phyloP scores from a whole-genome alignment of 2,329 filamentous ascomycete species.

The Alternaria atra region DNA sequence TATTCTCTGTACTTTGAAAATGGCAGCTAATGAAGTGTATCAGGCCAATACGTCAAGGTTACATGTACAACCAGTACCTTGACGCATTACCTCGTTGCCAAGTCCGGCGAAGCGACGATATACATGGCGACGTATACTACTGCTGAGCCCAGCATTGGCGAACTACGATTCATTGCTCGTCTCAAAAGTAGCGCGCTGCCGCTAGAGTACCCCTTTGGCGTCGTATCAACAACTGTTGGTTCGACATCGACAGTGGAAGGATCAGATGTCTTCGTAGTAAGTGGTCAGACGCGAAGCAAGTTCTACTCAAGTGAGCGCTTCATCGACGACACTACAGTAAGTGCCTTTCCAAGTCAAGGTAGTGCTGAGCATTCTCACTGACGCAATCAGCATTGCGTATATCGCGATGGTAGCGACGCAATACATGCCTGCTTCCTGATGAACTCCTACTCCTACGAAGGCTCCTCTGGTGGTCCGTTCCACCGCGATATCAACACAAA shows the following conservation, averaged over 20 bases:
- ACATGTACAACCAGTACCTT: conserved; percentile 68
- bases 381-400: conserved; percentile 64
- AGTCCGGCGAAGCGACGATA: conserved; percentile 68
- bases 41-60: conserved; percentile 65
- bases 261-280: conserved; percentile 62
- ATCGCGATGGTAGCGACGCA: conserved; percentile 54
- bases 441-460: conserved; percentile 65
- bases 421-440: conserved; percentile 70
- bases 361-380: neutral
- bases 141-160: conserved; percentile 53
- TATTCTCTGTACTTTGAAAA: neutral
- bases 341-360: neutral
- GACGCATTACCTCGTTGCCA: conserved; percentile 71
- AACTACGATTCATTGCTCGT: conserved; percentile 71
- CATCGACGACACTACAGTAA: conserved; percentile 64
- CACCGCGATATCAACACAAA: conserved; percentile 70
- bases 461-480: conserved; percentile 72
- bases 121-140: conserved; percentile 67
- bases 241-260: conserved; percentile 65
- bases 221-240: conserved; percentile 64
- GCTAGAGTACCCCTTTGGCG: conserved; percentile 49
- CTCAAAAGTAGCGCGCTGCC: conserved; percentile 58
- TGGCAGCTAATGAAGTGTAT: neutral
- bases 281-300: conserved; percentile 71
- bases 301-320: conserved; percentile 76